Base-by-base conservation (phyloP, 768 basidiomycete species). In the Galerina sulciceps region DNA sequence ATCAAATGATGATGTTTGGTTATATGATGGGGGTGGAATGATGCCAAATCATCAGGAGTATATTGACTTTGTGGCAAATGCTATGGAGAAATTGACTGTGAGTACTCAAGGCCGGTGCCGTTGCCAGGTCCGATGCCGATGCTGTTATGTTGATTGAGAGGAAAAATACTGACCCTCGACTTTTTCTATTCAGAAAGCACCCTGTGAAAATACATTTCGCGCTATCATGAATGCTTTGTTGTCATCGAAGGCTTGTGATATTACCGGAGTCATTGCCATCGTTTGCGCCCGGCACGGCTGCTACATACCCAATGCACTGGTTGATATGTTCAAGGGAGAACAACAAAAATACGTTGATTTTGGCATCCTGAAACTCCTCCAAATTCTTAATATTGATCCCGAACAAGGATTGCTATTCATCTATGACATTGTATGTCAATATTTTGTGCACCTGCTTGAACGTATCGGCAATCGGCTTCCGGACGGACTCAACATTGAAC, bases 341-440 rank as follows among this genome's bases (percentile, higher is more conserved):
- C 67, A 70, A 38, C 68, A 69, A 17, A 67, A 65, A 36, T 68
- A 70, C 38, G 48, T 68, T 1, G 68, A 69, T 35, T 69, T 57
- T 59, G 47, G 49, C 0, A 36, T 66, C 0, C n/a, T 66, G 3
- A 22, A 63, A 17, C 59, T 62, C 0, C 20, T 66, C 2, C 2
- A 36, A 9, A 55, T 53, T 1, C 62, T 60, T 10, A 14, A 48
- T 1, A 53, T 70, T 1, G 34, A 62, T 53, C 37, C 17, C 5
- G 45, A 52, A 1, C 67, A 67, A 31, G 57, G 65, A 1, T 22
- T 61, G 0, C 13, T 65, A 0, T 36, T 66, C 0, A 17, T 62
- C 5, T 67, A 67, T 37, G 66, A 67, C 15, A 62, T 67, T 45
- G 51, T 41, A 0, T 67, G 64, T 51, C 59, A 61, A 26, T 67